Base-by-base conservation (phyloP, 2,329 filamentous ascomycete species). In the Sporothrix inflata region DNA sequence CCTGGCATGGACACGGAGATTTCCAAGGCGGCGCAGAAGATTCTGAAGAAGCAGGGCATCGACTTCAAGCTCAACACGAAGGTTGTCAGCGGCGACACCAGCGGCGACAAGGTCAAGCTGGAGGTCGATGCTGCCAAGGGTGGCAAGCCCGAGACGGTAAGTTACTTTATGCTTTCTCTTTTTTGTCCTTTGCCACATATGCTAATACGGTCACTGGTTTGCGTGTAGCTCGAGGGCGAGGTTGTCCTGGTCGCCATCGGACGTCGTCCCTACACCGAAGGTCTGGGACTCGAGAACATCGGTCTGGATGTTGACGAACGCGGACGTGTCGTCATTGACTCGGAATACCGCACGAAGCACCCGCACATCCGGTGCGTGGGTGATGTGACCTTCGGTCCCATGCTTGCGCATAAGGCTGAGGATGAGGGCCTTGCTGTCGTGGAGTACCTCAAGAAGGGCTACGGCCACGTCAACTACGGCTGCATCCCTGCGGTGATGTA, bases 401-500 rank as follows among this genome's bases (percentile, higher is more conserved):
- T 99, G 96, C 91, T 99, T 79, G 96, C 96, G 71, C 96, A 99
- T 89, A 99, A 99, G 89, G 96, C 96, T 69, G 96, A 99, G 85
- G 96, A 99, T 85, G 96, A 99, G 85, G 96, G 89, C 74, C 94
- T 98, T 75, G 96, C 96, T 42, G 95, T 91, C 72, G 88, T 98
- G 75, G 96, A 99, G 84, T 98, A 94, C 87, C 96, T 99, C 84
- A 95, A 93, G 86, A 98, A 98, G 88, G 94, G 94, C 76, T 92
- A 97, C 83, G 96, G 96, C 73, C 96, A 99, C 84, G 96, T 99
- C 84, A 99, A 99, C 91, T 99, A 99, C 85, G 93, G 90, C 79
- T 93, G 92, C 82, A 99, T 99, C 80, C 96, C 96, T 76, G 96
- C 93, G 45, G 96, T 99, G 85, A 99, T 99, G 96, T 99, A 99